A percentile compares a stretch with the other conserved stretches of the same genome.
Conservation (phyloP, 176 grass and related monocot genomes). For the Aegilops tauschii region DNA sequence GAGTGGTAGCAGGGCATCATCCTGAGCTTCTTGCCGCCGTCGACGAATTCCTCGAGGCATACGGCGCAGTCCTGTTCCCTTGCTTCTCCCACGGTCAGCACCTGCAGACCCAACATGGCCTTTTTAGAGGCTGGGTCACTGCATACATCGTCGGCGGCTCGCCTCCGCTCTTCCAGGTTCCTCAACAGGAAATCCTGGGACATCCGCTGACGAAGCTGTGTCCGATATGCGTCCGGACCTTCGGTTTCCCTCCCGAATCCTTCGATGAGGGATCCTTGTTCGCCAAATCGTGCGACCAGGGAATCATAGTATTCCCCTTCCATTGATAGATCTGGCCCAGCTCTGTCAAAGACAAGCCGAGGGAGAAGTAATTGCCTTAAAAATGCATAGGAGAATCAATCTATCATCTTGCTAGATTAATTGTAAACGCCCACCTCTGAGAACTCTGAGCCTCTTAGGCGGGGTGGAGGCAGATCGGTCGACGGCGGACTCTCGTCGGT, state of each 20-base stretch:
- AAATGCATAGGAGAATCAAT: neutral
- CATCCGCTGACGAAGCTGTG: neutral
- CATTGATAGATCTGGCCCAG: neutral
- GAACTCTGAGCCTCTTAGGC: too few species aligned
- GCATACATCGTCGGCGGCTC: neutral
- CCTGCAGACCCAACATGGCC: too few species aligned
- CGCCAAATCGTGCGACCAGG: too few species aligned
- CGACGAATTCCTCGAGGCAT: too few species aligned
- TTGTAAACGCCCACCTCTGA: neutral
- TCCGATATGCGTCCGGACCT: neutral
- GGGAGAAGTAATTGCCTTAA: too few species aligned
- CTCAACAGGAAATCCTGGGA: neutral
- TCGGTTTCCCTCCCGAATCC: neutral
- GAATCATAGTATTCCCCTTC: neutral
- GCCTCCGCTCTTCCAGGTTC: neutral
- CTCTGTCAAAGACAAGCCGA: neutral
- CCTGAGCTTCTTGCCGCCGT: too few species aligned
- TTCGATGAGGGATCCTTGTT: neutral
- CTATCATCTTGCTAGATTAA: neutral
- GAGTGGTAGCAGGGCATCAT: too few species aligned
- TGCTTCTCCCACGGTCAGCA: too few species aligned
- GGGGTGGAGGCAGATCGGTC: too few species aligned
- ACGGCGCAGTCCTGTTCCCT: too few species aligned
- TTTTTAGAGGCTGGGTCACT: too few species aligned
- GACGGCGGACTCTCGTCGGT: too few species aligned